Evolutionary conservation across 257 asterid genomes (phyloP).

Genomic region (Capsicum baccatum): DNA sequence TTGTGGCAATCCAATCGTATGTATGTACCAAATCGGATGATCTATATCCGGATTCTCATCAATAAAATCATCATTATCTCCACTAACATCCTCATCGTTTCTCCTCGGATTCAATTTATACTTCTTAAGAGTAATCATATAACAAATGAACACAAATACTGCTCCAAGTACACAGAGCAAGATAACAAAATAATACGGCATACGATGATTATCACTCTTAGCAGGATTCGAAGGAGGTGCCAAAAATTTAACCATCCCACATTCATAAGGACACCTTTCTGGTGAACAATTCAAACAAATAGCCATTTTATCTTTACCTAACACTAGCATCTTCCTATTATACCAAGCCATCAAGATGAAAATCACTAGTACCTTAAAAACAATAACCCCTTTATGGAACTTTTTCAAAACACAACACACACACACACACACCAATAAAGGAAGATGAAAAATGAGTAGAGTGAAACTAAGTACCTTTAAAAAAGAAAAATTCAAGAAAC

Average conservation of each 20-base stretch:
- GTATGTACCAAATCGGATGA: slow-evolving; percentile 72
- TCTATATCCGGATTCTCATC: slow-evolving; percentile 53
- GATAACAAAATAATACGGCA: slow-evolving; percentile 50
- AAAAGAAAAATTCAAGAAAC: neutral
- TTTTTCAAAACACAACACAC: no score
- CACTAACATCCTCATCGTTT: neutral
- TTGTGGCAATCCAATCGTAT: slow-evolving; percentile 60
- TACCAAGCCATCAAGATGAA: neutral
- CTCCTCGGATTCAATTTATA: slow-evolving; percentile 43
- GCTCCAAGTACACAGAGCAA: slow-evolving; percentile 64
- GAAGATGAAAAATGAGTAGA: neutral
- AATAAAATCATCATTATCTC: slow-evolving; percentile 37
- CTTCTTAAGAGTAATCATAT: slow-evolving; percentile 49
- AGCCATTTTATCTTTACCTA: neutral
- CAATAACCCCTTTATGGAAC: neutral
- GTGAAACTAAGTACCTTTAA: neutral
- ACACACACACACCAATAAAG: no score
- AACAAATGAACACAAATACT: slow-evolving; percentile 51
- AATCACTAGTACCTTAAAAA: neutral
- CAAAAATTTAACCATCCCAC: neutral
- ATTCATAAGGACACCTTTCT: slow-evolving; percentile 18
- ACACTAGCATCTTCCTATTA: slow-evolving; percentile 22
- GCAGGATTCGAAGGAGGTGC: slow-evolving; percentile 31
- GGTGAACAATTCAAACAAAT: slow-evolving; percentile 26
- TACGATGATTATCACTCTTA: slow-evolving; percentile 31